Evolutionary conservation across 805 yeast species (phyloP).

Genomic region (Sugiyamaella valdiviana): DNA sequence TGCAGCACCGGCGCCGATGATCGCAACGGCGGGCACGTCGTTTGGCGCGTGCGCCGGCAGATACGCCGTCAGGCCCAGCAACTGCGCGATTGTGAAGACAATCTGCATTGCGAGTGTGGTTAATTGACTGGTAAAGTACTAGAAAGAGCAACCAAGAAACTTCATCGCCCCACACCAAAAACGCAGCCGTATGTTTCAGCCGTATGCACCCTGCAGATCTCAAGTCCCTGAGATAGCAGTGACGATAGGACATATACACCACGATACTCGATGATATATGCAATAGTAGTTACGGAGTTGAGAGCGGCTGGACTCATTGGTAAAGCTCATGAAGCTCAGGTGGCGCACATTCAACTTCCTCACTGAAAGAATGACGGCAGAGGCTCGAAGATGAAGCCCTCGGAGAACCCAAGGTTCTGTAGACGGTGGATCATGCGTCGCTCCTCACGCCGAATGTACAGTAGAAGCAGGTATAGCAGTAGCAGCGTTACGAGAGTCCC

Average conservation of each 20-base stretch:
- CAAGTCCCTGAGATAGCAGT: no score
- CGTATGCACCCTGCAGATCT: no score
- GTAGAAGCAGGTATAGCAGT: neutral
- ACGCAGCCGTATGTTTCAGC: no score
- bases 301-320: no score
- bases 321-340: neutral
- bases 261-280: no score
- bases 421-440: neutral
- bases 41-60: neutral
- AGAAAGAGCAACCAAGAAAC: neutral
- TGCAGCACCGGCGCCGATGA: slow-evolving; percentile 49
- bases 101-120: neutral
- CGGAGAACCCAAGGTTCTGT: neutral
- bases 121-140: neutral
- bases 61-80: neutral
- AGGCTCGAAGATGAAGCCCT: slow-evolving; percentile 6
- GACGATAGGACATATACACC: no score
- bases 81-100: neutral
- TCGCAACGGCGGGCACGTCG: slow-evolving; percentile 30
- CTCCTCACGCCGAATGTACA: slow-evolving; percentile 3
- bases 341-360: neutral
- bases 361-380: slow-evolving; percentile 2
- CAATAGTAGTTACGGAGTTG: no score
- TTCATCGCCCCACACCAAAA: neutral
- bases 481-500: neutral